A percentile compares a stretch with the other conserved stretches of the same genome.
phyloP scores from a whole-genome alignment of 1,139 yeast genomes.

The Suhomyces guaymorum region DNA sequence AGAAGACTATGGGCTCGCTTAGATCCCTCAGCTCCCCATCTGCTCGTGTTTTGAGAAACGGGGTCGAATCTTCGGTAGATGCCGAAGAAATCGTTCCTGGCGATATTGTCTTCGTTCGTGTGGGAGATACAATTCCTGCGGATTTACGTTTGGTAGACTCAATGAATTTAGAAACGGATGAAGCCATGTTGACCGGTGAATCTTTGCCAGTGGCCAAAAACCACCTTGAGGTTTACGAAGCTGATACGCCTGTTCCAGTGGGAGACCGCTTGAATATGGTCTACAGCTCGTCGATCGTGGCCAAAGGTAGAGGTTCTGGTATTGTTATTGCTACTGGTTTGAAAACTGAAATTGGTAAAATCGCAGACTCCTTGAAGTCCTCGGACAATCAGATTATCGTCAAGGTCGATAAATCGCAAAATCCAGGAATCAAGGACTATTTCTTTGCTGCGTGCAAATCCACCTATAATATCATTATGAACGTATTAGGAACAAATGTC shows the following conservation, averaged over 20 bases:
- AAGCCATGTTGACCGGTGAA: conserved; percentile 79
- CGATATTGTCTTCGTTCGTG: conserved; percentile 63
- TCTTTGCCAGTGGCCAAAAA: conserved; percentile 72
- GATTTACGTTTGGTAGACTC: conserved; percentile 63
- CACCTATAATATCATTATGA: conserved; percentile 47
- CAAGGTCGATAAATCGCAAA: conserved; percentile 24
- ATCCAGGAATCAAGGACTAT: conserved; percentile 16
- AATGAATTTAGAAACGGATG: conserved; percentile 76
- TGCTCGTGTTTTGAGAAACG: conserved; percentile 68
- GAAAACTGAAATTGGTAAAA: conserved; percentile 73
- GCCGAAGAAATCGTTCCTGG: conserved; percentile 79
- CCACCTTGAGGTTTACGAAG: conserved; percentile 41
- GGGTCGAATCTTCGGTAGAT: conserved; percentile 57
- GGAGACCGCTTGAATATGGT: conserved; percentile 80
- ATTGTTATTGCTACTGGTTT: conserved; percentile 68
- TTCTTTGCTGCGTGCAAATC: conserved; percentile 19
- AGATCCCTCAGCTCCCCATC: conserved; percentile 70
- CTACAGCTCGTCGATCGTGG: conserved; percentile 66
- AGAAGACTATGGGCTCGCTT: conserved; percentile 78
- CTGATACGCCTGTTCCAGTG: conserved; percentile 51
- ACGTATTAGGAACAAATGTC: conserved; percentile 68
- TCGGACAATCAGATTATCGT: conserved; percentile 25
- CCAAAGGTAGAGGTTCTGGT: conserved; percentile 78
- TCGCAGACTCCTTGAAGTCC: conserved; percentile 62
- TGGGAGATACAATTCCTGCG: conserved; percentile 82